Evolutionary conservation across 192 early-diverging fungal genomes (phyloP), one percentile per base, ranked within the genome.

Genomic region (Coemansia sp.): DNA sequence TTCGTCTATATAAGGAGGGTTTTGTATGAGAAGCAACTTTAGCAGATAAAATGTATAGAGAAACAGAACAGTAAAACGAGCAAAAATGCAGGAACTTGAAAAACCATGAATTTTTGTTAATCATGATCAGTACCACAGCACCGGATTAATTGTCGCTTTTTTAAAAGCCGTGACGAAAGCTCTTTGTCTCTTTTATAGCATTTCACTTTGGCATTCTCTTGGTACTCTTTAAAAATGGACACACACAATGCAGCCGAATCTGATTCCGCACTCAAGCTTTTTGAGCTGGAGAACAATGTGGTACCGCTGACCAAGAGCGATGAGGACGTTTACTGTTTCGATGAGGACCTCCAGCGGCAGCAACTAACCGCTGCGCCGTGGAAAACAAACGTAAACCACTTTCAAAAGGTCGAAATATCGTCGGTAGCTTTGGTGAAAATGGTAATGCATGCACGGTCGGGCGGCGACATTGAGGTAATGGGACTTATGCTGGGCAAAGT

Each of bases 371-470:
- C 83, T 38, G 86, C 84, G 34, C 93, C 93, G 8, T 98, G 96
- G 96, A 88, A 83, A 40, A 89, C 82, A 53, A 87, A 96, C 54
- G 52, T 47, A 19, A 50, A 65, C 61, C 59, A 70, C 48, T 79
- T 94, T 89, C 74, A 88, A 90, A 66, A 87, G 76, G 90, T 97
- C 25, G 87, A 93, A 58, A 92, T 98, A 26, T 97, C 94, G 17
- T 95, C 95, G 2, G 87, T 97, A 25, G 97, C 97, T 4, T 71
- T 98, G 68, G 94, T 98, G 64, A 98, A 98, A 65, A 98, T 98
- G 94, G 95, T 95, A 74, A 96, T 94, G 88, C 97, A 99, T 72
- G 96, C 97, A n/a, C 86, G 95, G 42, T 97, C 95, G 0, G 97
- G 97, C 36, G 95, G 95, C 54, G 86, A 85, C 59, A 91, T 97